Conservation (phyloP, 768 basidiomycete genomes). For the Sistotremastrum niveocremeum region DNA sequence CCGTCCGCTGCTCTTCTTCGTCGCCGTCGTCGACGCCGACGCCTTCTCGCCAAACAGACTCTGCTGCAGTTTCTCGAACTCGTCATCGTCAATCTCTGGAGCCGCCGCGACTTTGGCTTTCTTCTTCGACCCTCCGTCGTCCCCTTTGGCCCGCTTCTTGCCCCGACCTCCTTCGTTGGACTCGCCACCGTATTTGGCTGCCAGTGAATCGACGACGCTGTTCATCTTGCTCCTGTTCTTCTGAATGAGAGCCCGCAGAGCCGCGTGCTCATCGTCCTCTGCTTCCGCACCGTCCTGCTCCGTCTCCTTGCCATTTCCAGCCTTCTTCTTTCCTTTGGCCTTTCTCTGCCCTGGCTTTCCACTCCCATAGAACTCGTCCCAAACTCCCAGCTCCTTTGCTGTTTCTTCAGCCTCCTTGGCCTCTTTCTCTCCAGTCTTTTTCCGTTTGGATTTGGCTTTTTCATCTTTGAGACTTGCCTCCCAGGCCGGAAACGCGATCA, state of each 20-base stretch:
- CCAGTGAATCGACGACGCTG: slow-evolving; percentile 61
- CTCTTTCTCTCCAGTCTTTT: slow-evolving; percentile 65
- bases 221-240: slow-evolving; percentile 60
- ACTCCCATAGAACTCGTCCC: slow-evolving; percentile 85
- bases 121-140: slow-evolving; percentile 33
- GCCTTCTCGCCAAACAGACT: slow-evolving; percentile 36
- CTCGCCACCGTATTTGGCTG: slow-evolving; percentile 54
- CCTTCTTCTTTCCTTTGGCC: slow-evolving; percentile 38
- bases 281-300: slow-evolving; percentile 20
- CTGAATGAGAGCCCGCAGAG: slow-evolving; percentile 68
- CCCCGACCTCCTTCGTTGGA: slow-evolving; percentile 12
- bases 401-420: slow-evolving; percentile 72
- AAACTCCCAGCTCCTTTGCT: slow-evolving; percentile 81
- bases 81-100: slow-evolving; percentile 53
- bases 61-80: slow-evolving; percentile 47
- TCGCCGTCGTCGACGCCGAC: too few relatives aligned
- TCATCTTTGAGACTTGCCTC: slow-evolving; percentile 59
- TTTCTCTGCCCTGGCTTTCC: slow-evolving; percentile 53
- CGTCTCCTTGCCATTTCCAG: slow-evolving; percentile 8
- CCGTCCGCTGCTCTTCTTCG: too few relatives aligned
- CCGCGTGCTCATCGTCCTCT: slow-evolving; percentile 50
- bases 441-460: slow-evolving; percentile 60
- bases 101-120: slow-evolving; percentile 28
- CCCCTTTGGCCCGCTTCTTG: slow-evolving; percentile 22
- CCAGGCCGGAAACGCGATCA: slow-evolving; percentile 53